Percentiles rank a stretch among this genome's conserved stretches.
Conservation (phyloP, 495 filamentous ascomycete species). For the Hypoxylon subgilvum region DNA sequence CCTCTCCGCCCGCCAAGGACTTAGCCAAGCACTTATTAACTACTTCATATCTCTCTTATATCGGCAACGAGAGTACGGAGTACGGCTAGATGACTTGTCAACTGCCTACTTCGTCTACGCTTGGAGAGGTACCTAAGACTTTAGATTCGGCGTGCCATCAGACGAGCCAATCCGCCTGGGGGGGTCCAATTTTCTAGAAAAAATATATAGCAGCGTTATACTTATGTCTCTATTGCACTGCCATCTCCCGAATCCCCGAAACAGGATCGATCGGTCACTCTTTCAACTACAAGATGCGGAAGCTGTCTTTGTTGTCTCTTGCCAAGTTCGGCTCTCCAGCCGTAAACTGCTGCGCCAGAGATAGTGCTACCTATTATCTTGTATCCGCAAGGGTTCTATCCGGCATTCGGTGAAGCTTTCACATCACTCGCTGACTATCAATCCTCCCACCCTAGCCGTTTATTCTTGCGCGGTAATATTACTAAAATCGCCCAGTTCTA, state of each 20-base stretch:
- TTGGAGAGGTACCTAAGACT: neutral
- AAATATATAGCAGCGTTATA: neutral
- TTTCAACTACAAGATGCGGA: constrained; percentile 4
- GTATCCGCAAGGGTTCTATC: neutral
- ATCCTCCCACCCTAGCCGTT: neutral
- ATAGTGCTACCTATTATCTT: neutral
- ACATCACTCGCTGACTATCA: neutral
- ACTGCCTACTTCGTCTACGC: constrained; percentile 7
- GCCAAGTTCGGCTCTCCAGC: constrained; percentile 7
- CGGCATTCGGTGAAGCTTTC: constrained; percentile 23
- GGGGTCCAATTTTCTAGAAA: constrained; percentile 6
- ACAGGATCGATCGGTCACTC: neutral
- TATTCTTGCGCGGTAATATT: neutral
- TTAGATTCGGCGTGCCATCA: neutral
- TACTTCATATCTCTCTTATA: constrained; percentile 1
- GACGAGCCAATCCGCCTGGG: constrained; percentile 5
- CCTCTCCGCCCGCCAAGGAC: constrained; percentile 47
- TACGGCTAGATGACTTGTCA: constrained; percentile 11
- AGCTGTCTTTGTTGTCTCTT: constrained; percentile 11
- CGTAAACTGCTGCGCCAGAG: constrained; percentile 10
- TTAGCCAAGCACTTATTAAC: constrained; percentile 35
- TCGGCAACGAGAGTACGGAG: constrained; percentile 28
- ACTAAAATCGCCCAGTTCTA: too few relatives aligned
- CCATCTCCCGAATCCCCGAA: constrained; percentile 6
- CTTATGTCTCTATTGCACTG: constrained; percentile 11